A percentile compares a stretch with the other conserved stretches of the same genome.
Evolutionary conservation across 768 basidiomycete species (phyloP).

Genomic region (Lentinula sp.): DNA sequence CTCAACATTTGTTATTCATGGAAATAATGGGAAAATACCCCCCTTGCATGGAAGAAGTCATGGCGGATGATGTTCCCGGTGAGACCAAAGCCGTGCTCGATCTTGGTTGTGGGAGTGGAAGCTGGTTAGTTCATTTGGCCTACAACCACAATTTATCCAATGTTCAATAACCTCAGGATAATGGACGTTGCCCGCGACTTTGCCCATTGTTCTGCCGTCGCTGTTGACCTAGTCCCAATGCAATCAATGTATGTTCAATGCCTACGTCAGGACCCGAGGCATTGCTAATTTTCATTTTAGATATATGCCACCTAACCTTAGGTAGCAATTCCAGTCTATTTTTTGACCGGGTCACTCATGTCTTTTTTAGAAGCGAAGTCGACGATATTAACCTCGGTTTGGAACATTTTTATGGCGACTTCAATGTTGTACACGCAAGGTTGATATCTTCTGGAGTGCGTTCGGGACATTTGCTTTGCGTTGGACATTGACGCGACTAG

Average conservation of each 20-base stretch:
- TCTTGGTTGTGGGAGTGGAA: conserved; percentile 76
- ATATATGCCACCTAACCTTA: conserved; percentile 63
- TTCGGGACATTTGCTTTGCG: conserved; percentile 11
- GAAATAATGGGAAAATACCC: conserved; percentile 66
- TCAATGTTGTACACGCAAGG: conserved; percentile 70
- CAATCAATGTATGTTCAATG: conserved; percentile 50
- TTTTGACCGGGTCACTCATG: conserved; percentile 3
- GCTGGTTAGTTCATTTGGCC: conserved; percentile 43
- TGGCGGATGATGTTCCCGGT: conserved; percentile 53
- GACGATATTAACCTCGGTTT: conserved; percentile 83
- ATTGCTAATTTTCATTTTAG: conserved; percentile 26
- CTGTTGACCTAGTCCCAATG: conserved; percentile 79
- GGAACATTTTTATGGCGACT: conserved; percentile 75
- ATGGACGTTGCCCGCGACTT: conserved; percentile 70
- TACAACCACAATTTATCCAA: background rate
- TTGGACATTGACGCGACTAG: conserved; percentile 9
- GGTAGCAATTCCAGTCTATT: conserved; percentile 30
- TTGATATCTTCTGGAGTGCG: conserved; percentile 71
- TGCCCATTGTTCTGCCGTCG: conserved; percentile 61
- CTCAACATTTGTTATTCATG: conserved; percentile 62
- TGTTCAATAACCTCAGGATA: conserved; percentile 45
- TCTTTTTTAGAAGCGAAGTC: conserved; percentile 58
- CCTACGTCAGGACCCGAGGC: conserved; percentile 10
- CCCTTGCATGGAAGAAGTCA: conserved; percentile 46
- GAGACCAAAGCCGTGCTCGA: conserved; percentile 63